Conservation (phyloP, 768 basidiomycete species). For the Pulveroboletus sp. region DNA sequence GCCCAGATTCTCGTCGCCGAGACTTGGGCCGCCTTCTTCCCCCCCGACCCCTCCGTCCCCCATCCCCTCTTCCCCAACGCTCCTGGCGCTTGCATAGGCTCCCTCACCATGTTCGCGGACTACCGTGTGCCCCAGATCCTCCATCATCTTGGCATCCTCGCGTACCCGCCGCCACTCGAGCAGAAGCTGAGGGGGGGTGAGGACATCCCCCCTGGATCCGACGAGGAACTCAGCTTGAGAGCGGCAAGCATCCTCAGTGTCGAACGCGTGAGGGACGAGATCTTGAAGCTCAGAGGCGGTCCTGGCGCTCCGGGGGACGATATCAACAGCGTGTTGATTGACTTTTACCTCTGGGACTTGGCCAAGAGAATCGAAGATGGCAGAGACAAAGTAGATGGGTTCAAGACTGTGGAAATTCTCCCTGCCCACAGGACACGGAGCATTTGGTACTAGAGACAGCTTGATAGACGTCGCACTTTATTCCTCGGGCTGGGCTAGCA, state of each 20-base stretch:
- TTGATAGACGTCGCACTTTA: conserved; percentile 8
- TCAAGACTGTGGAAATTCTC: conserved; percentile 50
- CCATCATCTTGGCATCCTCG: conserved; percentile 73
- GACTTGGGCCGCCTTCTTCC: conserved; percentile 89
- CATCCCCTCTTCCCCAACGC: conserved; percentile 73
- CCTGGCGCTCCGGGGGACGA: conserved; percentile 21
- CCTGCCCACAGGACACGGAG: conserved; percentile 79
- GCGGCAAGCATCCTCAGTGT: conserved; percentile 77
- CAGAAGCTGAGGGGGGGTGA: conserved; percentile 42
- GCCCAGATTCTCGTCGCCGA: conserved; percentile 90
- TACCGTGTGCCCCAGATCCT: conserved; percentile 89
- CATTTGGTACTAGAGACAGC: conserved; percentile 67
- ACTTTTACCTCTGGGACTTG: conserved; percentile 89
- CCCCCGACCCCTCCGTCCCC: conserved; percentile 35
- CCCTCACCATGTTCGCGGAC: conserved; percentile 92
- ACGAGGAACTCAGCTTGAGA: conserved; percentile 75
- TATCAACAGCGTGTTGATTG: conserved; percentile 76
- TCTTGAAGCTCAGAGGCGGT: conserved; percentile 31
- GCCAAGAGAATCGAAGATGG: conserved; percentile 70
- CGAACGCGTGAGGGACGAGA: conserved; percentile 63
- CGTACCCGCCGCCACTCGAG: conserved; percentile 63
- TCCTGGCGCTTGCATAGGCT: conserved; percentile 54
- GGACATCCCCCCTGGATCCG: conserved; percentile 49
- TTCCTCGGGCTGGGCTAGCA: no score
- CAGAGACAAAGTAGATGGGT: conserved; percentile 52